These are phyloP conservation scores for Brettanomyces anomalus DNA, from an alignment of 805 yeast species.

Conservation along the genomic window DNA sequence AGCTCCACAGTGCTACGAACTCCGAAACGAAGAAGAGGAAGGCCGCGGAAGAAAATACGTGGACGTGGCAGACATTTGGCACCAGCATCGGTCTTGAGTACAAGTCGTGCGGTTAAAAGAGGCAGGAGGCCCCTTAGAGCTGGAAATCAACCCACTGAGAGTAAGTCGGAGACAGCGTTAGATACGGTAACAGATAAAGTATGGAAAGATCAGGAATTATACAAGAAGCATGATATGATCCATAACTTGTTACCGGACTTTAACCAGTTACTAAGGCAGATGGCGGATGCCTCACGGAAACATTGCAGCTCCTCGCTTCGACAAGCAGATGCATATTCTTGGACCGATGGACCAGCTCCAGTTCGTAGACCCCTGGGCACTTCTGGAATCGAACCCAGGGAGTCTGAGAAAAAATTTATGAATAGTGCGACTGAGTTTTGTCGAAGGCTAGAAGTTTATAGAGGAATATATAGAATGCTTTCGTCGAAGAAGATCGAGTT, in stretches of 20 bases:
- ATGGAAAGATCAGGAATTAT: background rate
- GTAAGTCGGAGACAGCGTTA: no score
- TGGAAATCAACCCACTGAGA: no score
- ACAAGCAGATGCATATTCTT: background rate
- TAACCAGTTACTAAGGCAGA: background rate
- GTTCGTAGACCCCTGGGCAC: background rate
- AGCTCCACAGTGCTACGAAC: no score
- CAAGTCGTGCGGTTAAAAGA: no score
- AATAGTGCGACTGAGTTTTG: conserved; percentile 4
- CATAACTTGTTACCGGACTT: background rate
- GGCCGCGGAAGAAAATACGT: no score
- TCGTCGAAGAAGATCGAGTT: conserved; percentile 2
- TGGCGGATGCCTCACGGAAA: background rate
- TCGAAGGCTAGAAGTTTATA: conserved; percentile 3
- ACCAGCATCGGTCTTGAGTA: no score
- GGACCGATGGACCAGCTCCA: no score
- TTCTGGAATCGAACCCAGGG: background rate
- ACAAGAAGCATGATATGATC: background rate
- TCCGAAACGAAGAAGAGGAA: no score
- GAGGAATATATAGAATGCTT: conserved; percentile 4
- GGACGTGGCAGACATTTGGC: no score
- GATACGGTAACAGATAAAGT: no score
- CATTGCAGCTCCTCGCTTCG: background rate
- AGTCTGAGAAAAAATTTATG: conserved; percentile 1
- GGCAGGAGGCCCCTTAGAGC: no score